phyloP scores from a whole-genome alignment of 495 filamentous ascomycete species.

The Letharia columbiana region DNA sequence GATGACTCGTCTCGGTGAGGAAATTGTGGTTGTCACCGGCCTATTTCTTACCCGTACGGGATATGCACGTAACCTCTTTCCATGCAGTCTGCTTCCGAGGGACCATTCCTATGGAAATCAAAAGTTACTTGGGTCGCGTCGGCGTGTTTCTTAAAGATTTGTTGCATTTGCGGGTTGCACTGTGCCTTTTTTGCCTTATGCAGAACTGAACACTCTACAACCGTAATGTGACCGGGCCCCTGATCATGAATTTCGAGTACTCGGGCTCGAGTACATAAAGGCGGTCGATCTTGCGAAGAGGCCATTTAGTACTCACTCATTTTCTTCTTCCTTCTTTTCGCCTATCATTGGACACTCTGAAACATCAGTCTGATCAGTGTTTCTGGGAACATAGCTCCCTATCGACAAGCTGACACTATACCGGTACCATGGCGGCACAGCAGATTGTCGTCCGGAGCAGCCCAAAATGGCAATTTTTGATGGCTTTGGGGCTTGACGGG shows the following conservation, averaged over 20 bases:
- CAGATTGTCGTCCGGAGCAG: constrained; percentile 7
- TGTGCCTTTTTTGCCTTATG: neutral
- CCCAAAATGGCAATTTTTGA: constrained; percentile 13
- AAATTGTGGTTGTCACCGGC: neutral
- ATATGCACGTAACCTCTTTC: neutral
- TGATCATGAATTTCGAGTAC: neutral
- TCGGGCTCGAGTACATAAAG: neutral
- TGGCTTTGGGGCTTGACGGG: constrained; percentile 1
- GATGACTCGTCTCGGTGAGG: neutral
- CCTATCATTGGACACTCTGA: neutral
- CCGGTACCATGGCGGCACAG: neutral
- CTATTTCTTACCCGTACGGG: neutral
- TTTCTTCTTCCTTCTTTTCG: neutral
- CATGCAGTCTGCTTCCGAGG: neutral
- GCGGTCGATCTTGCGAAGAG: neutral
- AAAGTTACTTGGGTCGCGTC: neutral
- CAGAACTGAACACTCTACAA: neutral
- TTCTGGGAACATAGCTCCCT: neutral
- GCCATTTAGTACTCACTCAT: too few species aligned
- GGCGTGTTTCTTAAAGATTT: neutral
- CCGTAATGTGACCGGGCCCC: neutral
- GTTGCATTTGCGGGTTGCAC: neutral
- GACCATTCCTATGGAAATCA: neutral
- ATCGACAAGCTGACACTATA: neutral
- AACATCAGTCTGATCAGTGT: neutral